Conservation (phyloP, 75 land plant species). For the Selaginella moellendorffii region DNA sequence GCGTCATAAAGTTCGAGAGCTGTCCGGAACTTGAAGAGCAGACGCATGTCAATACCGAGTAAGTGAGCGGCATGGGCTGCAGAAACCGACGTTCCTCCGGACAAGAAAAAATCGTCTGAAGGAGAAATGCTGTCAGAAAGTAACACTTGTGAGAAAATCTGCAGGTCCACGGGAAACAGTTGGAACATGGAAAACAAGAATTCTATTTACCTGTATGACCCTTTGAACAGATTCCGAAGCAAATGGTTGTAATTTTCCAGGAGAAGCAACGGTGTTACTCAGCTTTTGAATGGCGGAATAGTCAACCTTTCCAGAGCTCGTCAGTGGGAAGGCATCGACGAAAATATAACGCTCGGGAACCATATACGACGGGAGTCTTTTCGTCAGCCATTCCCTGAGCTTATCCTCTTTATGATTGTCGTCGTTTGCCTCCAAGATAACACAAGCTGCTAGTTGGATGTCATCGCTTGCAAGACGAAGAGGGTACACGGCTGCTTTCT, state of each 20-base stretch:
- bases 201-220: no score
- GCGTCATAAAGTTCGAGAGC: slow-evolving; percentile 3
- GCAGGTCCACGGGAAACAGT: no score
- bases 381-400: slow-evolving; percentile 38
- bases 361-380: slow-evolving; percentile 42
- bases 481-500: slow-evolving; percentile 36
- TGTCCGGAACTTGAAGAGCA: slow-evolving; percentile 29
- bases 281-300: slow-evolving; percentile 18
- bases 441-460: background rate
- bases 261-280: slow-evolving; percentile 12
- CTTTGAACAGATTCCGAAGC: no score
- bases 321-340: slow-evolving; percentile 28
- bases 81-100: slow-evolving; percentile 70
- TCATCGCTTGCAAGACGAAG: slow-evolving; percentile 12
- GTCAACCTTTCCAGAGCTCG: slow-evolving; percentile 56
- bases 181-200: no score
- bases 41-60: slow-evolving; percentile 53
- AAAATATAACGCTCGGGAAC: slow-evolving; percentile 31
- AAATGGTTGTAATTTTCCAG: no score
- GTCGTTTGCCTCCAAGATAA: background rate
- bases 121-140: slow-evolving; percentile 25
- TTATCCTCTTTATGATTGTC: background rate
- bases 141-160: slow-evolving; percentile 50
- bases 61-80: slow-evolving; percentile 52
- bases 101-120: slow-evolving; percentile 52